These are phyloP conservation scores for Chlamydomonas sp. DNA, from an alignment of 139 green algal genomes.

Conservation along the genomic window DNA sequence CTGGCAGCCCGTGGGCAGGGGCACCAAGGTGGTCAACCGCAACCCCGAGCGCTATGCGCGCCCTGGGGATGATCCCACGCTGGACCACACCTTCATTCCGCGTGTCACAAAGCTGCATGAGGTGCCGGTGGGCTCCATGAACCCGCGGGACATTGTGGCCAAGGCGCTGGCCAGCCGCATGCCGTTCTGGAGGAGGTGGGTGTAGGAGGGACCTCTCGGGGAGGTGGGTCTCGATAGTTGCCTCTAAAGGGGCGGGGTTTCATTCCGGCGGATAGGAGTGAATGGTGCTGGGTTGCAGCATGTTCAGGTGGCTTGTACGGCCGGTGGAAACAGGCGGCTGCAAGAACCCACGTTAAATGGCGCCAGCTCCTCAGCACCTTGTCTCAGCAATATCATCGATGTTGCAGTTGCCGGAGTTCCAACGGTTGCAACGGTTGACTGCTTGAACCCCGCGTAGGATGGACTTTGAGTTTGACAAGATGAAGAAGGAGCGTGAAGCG, in stretches of 20 bases:
- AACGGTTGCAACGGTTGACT: too few relatives aligned
- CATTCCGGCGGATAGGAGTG: too few relatives aligned
- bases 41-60: constrained; percentile 45
- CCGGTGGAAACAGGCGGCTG: too few relatives aligned
- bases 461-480: constrained; percentile 15
- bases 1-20: constrained; percentile 22
- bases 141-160: constrained; percentile 4
- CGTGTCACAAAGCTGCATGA: not conserved
- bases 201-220: too few relatives aligned
- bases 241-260: too few relatives aligned
- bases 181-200: constrained; percentile 1
- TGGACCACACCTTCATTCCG: constrained; percentile 52
- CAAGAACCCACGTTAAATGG: too few relatives aligned
- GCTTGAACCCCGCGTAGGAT: not conserved
- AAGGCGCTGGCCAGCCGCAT: constrained; percentile 6
- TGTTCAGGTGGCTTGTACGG: too few relatives aligned
- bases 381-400: too few relatives aligned
- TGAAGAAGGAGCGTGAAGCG: constrained; percentile 16
- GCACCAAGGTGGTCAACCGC: not conserved
- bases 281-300: too few relatives aligned
- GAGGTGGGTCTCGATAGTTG: too few relatives aligned
- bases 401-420: too few relatives aligned
- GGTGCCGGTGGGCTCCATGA: not conserved
- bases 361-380: too few relatives aligned
- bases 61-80: constrained; percentile 29